These are phyloP conservation scores for Rhododendron mucronatum DNA, from an alignment of 148 eudicot genomes.

Conservation along the genomic window DNA sequence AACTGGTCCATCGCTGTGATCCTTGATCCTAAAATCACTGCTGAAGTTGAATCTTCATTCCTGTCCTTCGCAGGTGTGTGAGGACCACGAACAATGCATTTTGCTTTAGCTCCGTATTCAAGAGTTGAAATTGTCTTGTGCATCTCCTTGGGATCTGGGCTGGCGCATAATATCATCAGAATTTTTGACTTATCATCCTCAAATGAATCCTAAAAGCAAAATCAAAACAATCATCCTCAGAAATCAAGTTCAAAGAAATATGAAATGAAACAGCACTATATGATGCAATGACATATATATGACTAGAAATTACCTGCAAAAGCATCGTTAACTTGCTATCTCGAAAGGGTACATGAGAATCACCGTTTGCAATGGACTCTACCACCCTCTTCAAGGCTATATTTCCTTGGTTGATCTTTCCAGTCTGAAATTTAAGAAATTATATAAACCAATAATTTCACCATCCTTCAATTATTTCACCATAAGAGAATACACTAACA, in stretches of 20 bases:
- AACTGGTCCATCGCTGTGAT: constrained; percentile 90
- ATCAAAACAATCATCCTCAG: neutral
- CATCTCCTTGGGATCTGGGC: constrained; percentile 92
- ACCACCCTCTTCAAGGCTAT: constrained; percentile 91
- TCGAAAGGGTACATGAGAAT: constrained; percentile 95
- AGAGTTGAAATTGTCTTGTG: constrained; percentile 89
- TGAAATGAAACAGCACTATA: neutral
- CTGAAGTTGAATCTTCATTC: constrained; percentile 64
- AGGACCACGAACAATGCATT: constrained; percentile 91
- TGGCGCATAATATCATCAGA: constrained; percentile 87
- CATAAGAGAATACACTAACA: neutral
- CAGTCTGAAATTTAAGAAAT: constrained; percentile 54
- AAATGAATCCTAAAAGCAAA: constrained; percentile 66
- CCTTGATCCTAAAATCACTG: constrained; percentile 67
- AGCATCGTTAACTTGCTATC: constrained; percentile 99
- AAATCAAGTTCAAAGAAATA: neutral
- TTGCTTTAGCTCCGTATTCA: constrained; percentile 98
- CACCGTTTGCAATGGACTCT: constrained; percentile 97
- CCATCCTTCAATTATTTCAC: neutral
- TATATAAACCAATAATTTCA: neutral
- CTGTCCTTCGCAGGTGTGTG: constrained; percentile 66
- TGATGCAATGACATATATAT: neutral
- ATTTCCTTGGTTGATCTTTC: constrained; percentile 92
- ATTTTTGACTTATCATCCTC: constrained; percentile 96
- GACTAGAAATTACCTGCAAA: constrained; percentile 55